Evolutionary conservation across 2,329 filamentous ascomycete species (phyloP), one percentile per base, ranked within the genome.

Genomic region (Diaporthe vexans): DNA sequence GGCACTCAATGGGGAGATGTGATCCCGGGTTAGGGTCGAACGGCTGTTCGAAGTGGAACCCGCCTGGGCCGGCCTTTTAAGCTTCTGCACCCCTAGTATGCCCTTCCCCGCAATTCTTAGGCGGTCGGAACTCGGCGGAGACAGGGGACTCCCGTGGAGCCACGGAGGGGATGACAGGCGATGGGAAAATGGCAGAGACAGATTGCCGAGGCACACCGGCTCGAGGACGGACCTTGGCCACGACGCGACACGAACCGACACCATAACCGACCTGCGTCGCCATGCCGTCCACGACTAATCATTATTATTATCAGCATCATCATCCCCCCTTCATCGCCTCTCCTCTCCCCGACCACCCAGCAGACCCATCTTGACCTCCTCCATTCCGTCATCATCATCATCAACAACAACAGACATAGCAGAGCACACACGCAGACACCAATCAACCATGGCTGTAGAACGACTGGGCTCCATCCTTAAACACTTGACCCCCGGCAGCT

Each of bases 401-500:
- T n/a, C n/a, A 24, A 29, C 35, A n/a, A 29, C 35, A n/a, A 24
- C 21, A 52, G n/a, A 33, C 26, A 54, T 21, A 15, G 37, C 35
- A 54, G 17, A 15, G 37, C 17, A 65, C 21, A 17, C 26, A 46
- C 21, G 65, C 33, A 67, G 83, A 88, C 79, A 79, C 24, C 37
- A 11, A 46, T 46, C 37, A 51, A 71, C 21, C 43, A 97, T 96
- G 94, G 93, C 94, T 78, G 90, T 92, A 76, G 94, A 98, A 88
- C 92, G 95, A 85, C 92, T 98, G 79, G 93, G 91, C 81, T 95
- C 94, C 78, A 94, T 98, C 81, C 89, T 98, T 80, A 95, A 93
- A 86, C 95, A 98, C 84, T 88, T 98, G 82, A 88, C 93, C 75
- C 94, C 94, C 68, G 90, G 90, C 78, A 91, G 92, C 80, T 91